These are phyloP conservation scores for Stagonosporopsis chrysanthemi DNA, from an alignment of 2,329 filamentous ascomycete species.

Conservation along the genomic window DNA sequence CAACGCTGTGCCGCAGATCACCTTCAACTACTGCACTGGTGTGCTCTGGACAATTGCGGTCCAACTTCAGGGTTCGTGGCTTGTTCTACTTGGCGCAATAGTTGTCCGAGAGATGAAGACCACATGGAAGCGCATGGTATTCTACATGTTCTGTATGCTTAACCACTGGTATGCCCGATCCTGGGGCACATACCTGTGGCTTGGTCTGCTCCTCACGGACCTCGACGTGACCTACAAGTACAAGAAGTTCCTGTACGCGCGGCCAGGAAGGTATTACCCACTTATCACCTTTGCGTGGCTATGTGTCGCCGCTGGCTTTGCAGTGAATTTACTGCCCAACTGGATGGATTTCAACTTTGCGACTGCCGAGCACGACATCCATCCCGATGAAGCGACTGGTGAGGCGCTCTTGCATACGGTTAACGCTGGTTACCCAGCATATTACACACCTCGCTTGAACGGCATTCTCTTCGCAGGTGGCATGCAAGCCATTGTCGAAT, in stretches of 20 bases:
- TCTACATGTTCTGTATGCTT: constrained; percentile 54
- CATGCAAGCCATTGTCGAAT: constrained; percentile 48
- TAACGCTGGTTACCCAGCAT: constrained; percentile 51
- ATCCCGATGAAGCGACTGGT: constrained; percentile 53
- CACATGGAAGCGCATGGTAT: constrained; percentile 56
- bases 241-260: constrained; percentile 48
- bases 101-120: constrained; percentile 56
- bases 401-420: constrained; percentile 46
- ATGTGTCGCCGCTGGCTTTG: constrained; percentile 43
- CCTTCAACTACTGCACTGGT: constrained; percentile 58
- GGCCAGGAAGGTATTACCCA: constrained; percentile 49
- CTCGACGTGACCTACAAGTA: constrained; percentile 58
- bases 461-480: constrained; percentile 52
- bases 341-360: constrained; percentile 51
- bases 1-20: constrained; percentile 57
- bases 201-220: constrained; percentile 56
- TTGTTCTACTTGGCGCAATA: constrained; percentile 53
- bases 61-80: constrained; percentile 57
- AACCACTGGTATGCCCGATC: constrained; percentile 58
- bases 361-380: constrained; percentile 53
- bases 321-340: constrained; percentile 49
- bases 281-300: constrained; percentile 43
- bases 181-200: constrained; percentile 57
- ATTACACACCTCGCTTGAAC: constrained; percentile 55
- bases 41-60: constrained; percentile 61